Evolutionary conservation across 495 filamentous ascomycete genomes (phyloP).

Genomic region (Aspergillus saccharolyticus): DNA sequence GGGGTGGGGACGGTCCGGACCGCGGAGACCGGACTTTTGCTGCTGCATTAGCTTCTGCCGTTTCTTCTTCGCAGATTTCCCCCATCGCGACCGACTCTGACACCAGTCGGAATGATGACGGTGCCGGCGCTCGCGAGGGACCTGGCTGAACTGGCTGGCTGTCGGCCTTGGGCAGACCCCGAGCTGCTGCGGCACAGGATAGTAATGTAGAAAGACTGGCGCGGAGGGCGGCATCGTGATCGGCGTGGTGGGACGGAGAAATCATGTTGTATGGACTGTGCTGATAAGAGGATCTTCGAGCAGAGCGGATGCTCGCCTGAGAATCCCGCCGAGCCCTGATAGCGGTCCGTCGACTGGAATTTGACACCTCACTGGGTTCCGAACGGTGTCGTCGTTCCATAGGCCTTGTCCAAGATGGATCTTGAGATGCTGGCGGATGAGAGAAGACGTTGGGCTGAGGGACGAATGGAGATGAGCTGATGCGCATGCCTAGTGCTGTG

Average conservation of each 20-base stretch:
- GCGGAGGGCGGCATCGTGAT: constrained; percentile 89
- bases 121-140: constrained; percentile 20
- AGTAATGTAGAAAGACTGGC: constrained; percentile 92
- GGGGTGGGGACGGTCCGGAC: constrained; percentile 17
- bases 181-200: constrained; percentile 83
- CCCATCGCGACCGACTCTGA: constrained; percentile 70
- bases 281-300: constrained; percentile 31
- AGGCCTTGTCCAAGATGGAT: constrained; percentile 45
- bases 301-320: constrained; percentile 26
- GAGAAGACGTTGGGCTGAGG: constrained; percentile 89
- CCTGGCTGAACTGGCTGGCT: constrained; percentile 24
- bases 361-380: constrained; percentile 35
- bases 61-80: constrained; percentile 27
- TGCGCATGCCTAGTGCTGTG: constrained; percentile 68
- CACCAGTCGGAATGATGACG: constrained; percentile 54
- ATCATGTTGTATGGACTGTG: constrained; percentile 58
- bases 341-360: constrained; percentile 33
- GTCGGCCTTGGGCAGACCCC: constrained; percentile 67
- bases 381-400: constrained; percentile 37
- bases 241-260: constrained; percentile 71
- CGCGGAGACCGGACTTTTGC: constrained; percentile 21
- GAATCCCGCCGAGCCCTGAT: constrained; percentile 30
- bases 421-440: constrained; percentile 64
- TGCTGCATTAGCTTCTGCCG: constrained; percentile 18
- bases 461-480: constrained; percentile 59